Base-by-base conservation (phyloP, 2,329 filamentous ascomycete genomes). In the Albifimbria verrucaria region DNA sequence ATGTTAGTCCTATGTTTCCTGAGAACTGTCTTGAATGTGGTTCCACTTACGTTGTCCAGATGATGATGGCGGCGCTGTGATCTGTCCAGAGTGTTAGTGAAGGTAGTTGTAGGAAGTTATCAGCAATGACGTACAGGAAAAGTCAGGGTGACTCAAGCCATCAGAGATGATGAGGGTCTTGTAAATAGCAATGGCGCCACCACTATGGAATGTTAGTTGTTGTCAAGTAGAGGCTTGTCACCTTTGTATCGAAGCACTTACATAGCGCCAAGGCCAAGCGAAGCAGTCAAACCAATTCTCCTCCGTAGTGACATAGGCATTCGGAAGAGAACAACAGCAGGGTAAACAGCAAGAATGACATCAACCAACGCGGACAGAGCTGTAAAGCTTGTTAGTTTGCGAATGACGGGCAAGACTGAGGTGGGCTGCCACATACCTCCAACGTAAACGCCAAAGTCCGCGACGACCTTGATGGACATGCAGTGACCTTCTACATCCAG, bases 181-280 rank as follows among this genome's bases (percentile, higher is more conserved):
- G 46, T 48, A 48, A 36, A 48, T 36, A 18, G 46, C 46, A 36
- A 48, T 36, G n/a, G 17, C 46, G 24, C 46, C 46, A 20, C 46
- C 46, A 22, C 46, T 48, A 26, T 25, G 15, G 23, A 22, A 26
- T 24, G 44, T 47, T n/a, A 47, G 46, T 11, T 18, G n/a, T 15
- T 25, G 44, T 6, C n/a, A 22, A n/a, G 17, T 47, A 10, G 43
- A 32, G 18, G 12, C 4, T 5, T 26, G 3, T 6, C 20, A 12
- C 24, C 24, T 9, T 47, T 24, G 24, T 24, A 11, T 11, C 25
- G 23, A 20, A 36, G 48, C 21, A 54, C 63, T 49, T 60, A 66
- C 62, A 64, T 50, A 6, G 57, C 58, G 9, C 64, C 64, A 3
- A 66, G 53, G 2, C 65, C 64, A 3, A 67, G 61, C 1, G 62